These are phyloP conservation scores for Brassica nigra DNA, from an alignment of 345 rosid species.

Conservation along the genomic window DNA sequence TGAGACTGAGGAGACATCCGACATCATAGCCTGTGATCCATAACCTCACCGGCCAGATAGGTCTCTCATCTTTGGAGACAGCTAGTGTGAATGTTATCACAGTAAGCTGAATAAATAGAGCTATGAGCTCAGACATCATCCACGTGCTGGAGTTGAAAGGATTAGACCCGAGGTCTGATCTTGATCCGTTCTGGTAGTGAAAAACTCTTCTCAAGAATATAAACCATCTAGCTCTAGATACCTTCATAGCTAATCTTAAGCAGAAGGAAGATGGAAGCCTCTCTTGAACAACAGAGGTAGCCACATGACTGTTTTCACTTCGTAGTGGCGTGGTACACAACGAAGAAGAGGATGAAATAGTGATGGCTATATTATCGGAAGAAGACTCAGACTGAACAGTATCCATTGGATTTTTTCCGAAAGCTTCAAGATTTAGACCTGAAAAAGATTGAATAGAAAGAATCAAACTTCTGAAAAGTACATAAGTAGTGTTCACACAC, in stretches of 20 bases:
- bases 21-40: constrained; percentile 88
- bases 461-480: constrained; percentile 15
- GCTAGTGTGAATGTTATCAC: constrained; percentile 67
- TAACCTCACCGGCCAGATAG: constrained; percentile 92
- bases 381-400: constrained; percentile 53
- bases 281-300: constrained; percentile 32
- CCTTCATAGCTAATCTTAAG: constrained; percentile 70
- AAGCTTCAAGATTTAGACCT: constrained; percentile 26
- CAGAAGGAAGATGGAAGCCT: constrained; percentile 56
- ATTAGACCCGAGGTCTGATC: constrained; percentile 83
- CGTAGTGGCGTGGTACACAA: constrained; percentile 48
- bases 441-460: background rate
- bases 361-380: constrained; percentile 45
- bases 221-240: constrained; percentile 96
- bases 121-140: constrained; percentile 86
- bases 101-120: constrained; percentile 67
- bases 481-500: constrained; percentile 24
- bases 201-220: constrained; percentile 89
- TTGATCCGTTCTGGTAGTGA: constrained; percentile 92
- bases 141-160: constrained; percentile 87
- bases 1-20: constrained; percentile 72
- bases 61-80: constrained; percentile 67
- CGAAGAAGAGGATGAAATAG: constrained; percentile 47
- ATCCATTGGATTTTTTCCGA: constrained; percentile 46
- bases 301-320: constrained; percentile 33